Percentiles rank a stretch among this genome's conserved stretches.
phyloP scores from a whole-genome alignment of 2,329 filamentous ascomycete genomes.

The Microthyrium microscopicum region DNA sequence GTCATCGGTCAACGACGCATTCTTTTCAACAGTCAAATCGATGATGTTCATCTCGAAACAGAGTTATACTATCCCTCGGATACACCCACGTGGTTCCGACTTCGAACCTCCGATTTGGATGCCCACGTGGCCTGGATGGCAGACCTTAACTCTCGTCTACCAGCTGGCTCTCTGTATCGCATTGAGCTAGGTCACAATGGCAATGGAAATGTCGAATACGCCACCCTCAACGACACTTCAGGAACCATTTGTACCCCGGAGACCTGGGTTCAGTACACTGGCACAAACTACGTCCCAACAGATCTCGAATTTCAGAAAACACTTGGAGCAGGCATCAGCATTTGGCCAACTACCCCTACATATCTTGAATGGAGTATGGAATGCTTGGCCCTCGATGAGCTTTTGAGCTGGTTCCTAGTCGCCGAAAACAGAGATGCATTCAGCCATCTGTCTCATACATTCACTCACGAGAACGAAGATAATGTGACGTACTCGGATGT shows the following conservation, averaged over 20 bases:
- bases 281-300: constrained; percentile 19
- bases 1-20: constrained; percentile 38
- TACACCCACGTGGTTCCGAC: too few relatives aligned
- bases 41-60: constrained; percentile 43
- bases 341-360: constrained; percentile 24
- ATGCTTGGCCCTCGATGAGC: constrained; percentile 33
- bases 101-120: constrained; percentile 19
- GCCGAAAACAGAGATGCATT: constrained; percentile 34
- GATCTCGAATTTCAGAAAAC: constrained; percentile 30
- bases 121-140: constrained; percentile 17
- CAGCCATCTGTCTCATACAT: constrained; percentile 43
- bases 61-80: constrained; percentile 24
- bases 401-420: constrained; percentile 38
- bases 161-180: constrained; percentile 19
- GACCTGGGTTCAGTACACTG: not conserved
- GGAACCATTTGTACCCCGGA: not conserved
- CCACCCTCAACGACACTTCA: constrained; percentile 14
- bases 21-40: constrained; percentile 40
- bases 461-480: constrained; percentile 41
- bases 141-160: constrained; percentile 16
- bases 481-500: constrained; percentile 44
- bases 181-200: constrained; percentile 22
- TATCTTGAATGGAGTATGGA: constrained; percentile 30
- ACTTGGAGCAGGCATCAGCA: constrained; percentile 19
- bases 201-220: constrained; percentile 17